Evolutionary conservation across 169 alveolate species (phyloP), one percentile per base, ranked within the genome.

Genomic region (Eimeria sp.): DNA sequence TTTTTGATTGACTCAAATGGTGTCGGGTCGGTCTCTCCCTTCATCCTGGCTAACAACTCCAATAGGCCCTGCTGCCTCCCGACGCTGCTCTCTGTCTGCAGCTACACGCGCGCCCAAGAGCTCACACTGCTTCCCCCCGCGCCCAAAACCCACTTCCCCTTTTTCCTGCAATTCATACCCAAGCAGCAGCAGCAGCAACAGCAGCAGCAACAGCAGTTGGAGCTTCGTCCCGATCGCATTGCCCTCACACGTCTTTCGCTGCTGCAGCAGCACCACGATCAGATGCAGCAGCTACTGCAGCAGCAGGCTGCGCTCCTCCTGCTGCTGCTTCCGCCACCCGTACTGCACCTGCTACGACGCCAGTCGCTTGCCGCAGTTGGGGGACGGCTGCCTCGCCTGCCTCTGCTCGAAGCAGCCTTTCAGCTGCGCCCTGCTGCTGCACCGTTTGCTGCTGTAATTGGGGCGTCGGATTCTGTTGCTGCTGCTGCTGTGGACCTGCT

Each of bases 211-310:
- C 83, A 27, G 7, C 49, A 72, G 43, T 6, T 72, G 43, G 70
- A 9, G 63, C 78, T 22, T 43, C 45, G 16, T 27, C 63, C 87
- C 4, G 90, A 82, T 45, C 72, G 90, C 90, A 82, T 82, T 54
- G 73, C 57, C n/a, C 51, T 54, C 43, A 54, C 90, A 5, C 73
- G 51, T 40, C 90, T 82, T 73, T 45, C 90, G 43, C 22, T 47
- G 51, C 90, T 82, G 73, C 90, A 82, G 90, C 90, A 61, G 61
- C 95, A 92, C 78, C 57, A 61, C 57, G 47, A 58, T 40, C 67
- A 54, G 63, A 75, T 78, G 82, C 78, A 86, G 80, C 82, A 86
- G 80, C 80, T 86, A 61, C 93, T 61, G 65, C 93, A 86, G 58
- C 93, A 86, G 93, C 93, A 86, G 27, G 40, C 76, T 11, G 82